Evolutionary conservation across 2,329 filamentous ascomycete genomes (phyloP).

Genomic region (Pseudogymnoascus sp.): DNA sequence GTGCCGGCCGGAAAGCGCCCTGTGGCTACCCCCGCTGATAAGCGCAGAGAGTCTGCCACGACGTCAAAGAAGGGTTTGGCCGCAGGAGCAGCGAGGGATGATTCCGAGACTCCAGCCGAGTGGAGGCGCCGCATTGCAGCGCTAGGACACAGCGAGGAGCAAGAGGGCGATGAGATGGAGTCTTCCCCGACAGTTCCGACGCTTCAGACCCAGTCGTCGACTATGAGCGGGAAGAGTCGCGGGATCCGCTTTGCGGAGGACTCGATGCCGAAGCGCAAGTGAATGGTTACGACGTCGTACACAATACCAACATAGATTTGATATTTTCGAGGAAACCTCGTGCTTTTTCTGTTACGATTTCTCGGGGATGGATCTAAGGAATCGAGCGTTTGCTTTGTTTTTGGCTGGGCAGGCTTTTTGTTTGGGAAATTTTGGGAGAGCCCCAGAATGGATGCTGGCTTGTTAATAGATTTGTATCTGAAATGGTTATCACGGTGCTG

Average conservation of each 20-base stretch:
- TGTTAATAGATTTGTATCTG: not conserved
- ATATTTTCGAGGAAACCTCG: not conserved
- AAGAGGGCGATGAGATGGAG: conserved; percentile 13
- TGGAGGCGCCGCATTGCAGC: conserved; percentile 65
- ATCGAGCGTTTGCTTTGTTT: not conserved
- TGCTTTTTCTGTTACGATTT: not conserved
- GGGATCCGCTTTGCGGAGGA: conserved; percentile 28
- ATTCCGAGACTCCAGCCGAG: conserved; percentile 65
- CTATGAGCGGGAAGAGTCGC: conserved; percentile 18
- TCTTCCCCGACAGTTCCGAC: conserved; percentile 22
- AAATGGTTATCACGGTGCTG: not conserved
- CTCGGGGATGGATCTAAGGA: not conserved
- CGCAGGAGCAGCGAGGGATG: conserved; percentile 26
- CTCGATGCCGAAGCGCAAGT: conserved; percentile 19
- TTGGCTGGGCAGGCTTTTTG: not conserved
- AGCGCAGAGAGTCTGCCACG: not conserved
- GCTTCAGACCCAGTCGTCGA: conserved; percentile 24
- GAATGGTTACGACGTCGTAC: not conserved
- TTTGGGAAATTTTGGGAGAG: not conserved
- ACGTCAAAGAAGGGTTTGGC: not conserved
- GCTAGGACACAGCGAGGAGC: conserved; percentile 44
- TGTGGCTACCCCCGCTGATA: not conserved
- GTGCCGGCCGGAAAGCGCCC: conserved; percentile 18
- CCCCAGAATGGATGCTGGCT: not conserved
- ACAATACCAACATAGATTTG: conserved; percentile 4